phyloP scores from a whole-genome alignment of 2,329 filamentous ascomycete species.

The Calonectria multiphialidica region DNA sequence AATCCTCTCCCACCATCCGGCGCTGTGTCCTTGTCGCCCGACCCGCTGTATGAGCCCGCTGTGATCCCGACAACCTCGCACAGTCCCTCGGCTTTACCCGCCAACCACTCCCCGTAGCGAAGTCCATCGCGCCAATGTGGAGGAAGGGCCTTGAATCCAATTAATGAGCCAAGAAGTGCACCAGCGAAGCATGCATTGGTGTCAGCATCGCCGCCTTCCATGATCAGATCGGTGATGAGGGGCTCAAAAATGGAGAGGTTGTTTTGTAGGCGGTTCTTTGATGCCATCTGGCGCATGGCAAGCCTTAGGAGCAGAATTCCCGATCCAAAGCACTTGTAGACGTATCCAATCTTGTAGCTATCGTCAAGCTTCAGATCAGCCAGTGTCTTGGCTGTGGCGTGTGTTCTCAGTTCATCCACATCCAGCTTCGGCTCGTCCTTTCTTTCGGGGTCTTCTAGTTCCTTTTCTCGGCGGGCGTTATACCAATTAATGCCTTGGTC shows the following conservation, averaged over 20 bases:
- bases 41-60: constrained; percentile 48
- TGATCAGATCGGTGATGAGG: constrained; percentile 60
- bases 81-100: constrained; percentile 56
- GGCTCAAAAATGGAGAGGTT: constrained; percentile 55
- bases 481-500: constrained; percentile 56
- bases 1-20: constrained; percentile 56
- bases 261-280: constrained; percentile 27
- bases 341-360: constrained; percentile 61
- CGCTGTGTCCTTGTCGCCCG: constrained; percentile 54
- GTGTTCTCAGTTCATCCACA: constrained; percentile 53
- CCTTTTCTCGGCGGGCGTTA: constrained; percentile 27
- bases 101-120: constrained; percentile 57
- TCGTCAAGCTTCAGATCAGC: constrained; percentile 59
- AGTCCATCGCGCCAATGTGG: constrained; percentile 63
- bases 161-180: constrained; percentile 60
- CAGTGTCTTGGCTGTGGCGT: constrained; percentile 52
- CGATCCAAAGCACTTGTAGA: constrained; percentile 65
- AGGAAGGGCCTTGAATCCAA: constrained; percentile 61
- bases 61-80: constrained; percentile 53
- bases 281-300: constrained; percentile 52
- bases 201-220: constrained; percentile 66
- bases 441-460: constrained; percentile 38
- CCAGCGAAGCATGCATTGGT: constrained; percentile 67
- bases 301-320: constrained; percentile 58
- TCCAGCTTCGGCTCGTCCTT: constrained; percentile 51